phyloP scores from a whole-genome alignment of 352 stramenopile genomes.

The Pythium aphanidermatum region DNA sequence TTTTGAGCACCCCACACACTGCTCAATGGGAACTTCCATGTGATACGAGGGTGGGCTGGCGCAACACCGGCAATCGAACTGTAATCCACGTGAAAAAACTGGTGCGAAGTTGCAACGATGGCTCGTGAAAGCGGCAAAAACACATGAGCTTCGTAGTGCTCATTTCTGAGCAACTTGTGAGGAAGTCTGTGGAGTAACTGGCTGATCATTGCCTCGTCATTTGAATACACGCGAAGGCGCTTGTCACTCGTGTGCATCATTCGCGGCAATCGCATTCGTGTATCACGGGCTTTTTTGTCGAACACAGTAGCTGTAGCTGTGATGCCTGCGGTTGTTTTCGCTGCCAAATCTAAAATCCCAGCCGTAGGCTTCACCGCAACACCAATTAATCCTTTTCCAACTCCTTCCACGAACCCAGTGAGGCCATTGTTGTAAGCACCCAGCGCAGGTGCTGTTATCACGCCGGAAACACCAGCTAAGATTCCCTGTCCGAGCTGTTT shows the following conservation, averaged over 20 bases:
- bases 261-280: slow-evolving; percentile 62
- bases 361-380: slow-evolving; percentile 87
- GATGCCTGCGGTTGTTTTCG: slow-evolving; percentile 73
- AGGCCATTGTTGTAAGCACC: slow-evolving; percentile 88
- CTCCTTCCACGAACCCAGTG: slow-evolving; percentile 83
- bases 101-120: slow-evolving; percentile 69
- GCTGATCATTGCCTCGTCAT: slow-evolving; percentile 59
- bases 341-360: slow-evolving; percentile 77
- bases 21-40: slow-evolving; percentile 39
- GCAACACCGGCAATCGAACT: slow-evolving; percentile 23
- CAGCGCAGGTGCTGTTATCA: slow-evolving; percentile 88
- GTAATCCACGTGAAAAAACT: slow-evolving; percentile 57
- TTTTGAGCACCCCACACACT: slow-evolving; percentile 44
- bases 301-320: slow-evolving; percentile 80
- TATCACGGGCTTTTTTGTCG: slow-evolving; percentile 65
- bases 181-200: slow-evolving; percentile 55
- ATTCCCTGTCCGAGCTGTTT: slow-evolving; percentile 91
- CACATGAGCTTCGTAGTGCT: slow-evolving; percentile 74
- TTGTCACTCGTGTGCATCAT: slow-evolving; percentile 76
- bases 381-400: slow-evolving; percentile 84
- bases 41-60: slow-evolving; percentile 26
- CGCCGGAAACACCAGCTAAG: slow-evolving; percentile 84
- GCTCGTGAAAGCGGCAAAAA: slow-evolving; percentile 58
- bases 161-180: slow-evolving; percentile 51
- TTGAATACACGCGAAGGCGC: slow-evolving; percentile 69